Conservation (phyloP, 352 stramenopile genomes). For the Thraustochytrium striatum region DNA sequence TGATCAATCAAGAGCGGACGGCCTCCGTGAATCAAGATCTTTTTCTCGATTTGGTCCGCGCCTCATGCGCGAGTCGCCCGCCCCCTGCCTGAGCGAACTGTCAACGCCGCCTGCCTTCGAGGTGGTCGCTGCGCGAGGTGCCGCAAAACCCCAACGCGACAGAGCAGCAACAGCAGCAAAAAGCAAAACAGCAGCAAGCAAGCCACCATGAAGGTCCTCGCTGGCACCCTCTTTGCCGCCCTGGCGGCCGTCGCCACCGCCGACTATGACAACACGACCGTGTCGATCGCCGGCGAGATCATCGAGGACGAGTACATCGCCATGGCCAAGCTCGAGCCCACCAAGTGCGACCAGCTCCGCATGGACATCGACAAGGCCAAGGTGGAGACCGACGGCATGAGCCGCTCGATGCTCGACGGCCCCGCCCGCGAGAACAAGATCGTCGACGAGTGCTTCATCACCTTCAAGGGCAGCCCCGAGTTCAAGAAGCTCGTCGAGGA, state of each 20-base stretch:
- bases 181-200: background rate
- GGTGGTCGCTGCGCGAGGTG: too few species aligned
- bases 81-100: too few species aligned
- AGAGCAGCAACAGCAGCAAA: background rate
- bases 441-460: background rate
- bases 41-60: too few species aligned
- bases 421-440: background rate
- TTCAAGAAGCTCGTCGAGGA: background rate
- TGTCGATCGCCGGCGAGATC: background rate
- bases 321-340: background rate
- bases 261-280: background rate
- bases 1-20: too few species aligned
- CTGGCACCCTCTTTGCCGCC: background rate
- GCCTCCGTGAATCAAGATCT: too few species aligned
- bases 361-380: background rate
- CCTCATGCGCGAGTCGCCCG: too few species aligned
- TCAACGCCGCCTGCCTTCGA: too few species aligned
- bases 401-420: background rate
- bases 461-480: background rate
- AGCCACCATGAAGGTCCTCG: background rate
- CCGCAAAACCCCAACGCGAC: background rate
- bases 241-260: background rate
- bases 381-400: background rate
- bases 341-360: background rate
- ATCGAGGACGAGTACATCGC: background rate